Base-by-base conservation (phyloP, 805 yeast species). In the Metschnikowia orientalis region DNA sequence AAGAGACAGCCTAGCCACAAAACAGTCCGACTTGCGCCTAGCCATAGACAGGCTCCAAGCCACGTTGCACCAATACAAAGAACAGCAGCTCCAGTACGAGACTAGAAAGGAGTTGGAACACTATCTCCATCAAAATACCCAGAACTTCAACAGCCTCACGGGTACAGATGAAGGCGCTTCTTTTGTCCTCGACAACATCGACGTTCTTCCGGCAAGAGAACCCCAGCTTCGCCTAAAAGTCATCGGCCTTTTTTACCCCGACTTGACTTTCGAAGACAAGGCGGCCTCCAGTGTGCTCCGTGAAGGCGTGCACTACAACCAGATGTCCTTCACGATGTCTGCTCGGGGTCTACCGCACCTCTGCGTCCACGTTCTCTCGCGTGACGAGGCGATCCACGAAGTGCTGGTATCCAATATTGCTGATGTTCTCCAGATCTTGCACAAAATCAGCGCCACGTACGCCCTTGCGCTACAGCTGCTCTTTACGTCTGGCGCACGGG, bases 131-230 rank as follows among this genome's bases (percentile, higher is more conserved):
- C 48, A 45, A 25, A 45, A 43, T 22, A 41, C 34, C 35, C 43
- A 36, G 21, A 47, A 44, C 12, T 32, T 14, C 22, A 11, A 25
- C 10, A 30, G 31, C 16, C 38, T 41, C 20, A 23, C 41, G 10
- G 34, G 22, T 8, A 36, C 36, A 2, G 50, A 43, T 25, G 36
- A 37, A 8, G 43, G 38, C 8, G 42, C 48, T 2, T 32, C 36
- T 11, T 45, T 45, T 17, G 36, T 45, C 10, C 22, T 54, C 9
- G 45, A 53, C 7, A 50, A 51, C 14, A 39, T 63, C 30, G 48
- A 58, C 29, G 68, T 63, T 4, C 47, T 52, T 5, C 69, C 71
- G 2, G 56, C 69, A 3, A 38, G 41, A 6, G 54, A 63, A 29
- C 61, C 67, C 63, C 17, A 31, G 7, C 36, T 46, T 23, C 45